A percentile compares a stretch with the other conserved stretches of the same genome.
Evolutionary conservation across 2,329 filamentous ascomycete genomes (phyloP).

Genomic region (Pleurostoma richardsiae): DNA sequence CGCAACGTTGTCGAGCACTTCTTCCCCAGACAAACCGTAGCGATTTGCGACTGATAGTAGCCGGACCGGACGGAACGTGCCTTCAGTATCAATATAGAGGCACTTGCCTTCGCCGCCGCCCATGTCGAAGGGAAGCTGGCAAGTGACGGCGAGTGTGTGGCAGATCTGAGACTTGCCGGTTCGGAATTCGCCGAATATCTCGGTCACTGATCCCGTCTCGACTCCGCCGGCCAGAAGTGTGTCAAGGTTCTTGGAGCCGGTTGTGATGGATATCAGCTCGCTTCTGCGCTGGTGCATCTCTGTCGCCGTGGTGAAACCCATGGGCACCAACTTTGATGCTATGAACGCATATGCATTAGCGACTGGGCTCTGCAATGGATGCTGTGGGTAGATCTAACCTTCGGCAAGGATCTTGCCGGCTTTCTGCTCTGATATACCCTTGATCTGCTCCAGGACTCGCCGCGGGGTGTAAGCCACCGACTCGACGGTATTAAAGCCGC

Average conservation of each 20-base stretch:
- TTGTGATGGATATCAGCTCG: constrained; percentile 96
- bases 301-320: constrained; percentile 98
- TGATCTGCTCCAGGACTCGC: constrained; percentile 85
- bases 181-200: constrained; percentile 96
- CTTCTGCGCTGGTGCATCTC: constrained; percentile 98
- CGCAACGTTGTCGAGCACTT: constrained; percentile 96
- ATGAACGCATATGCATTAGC: neutral
- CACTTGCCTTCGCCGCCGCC: constrained; percentile 98
- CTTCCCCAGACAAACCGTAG: constrained; percentile 91
- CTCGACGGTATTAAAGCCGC: constrained; percentile 92
- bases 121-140: constrained; percentile 97
- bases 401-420: constrained; percentile 86
- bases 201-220: constrained; percentile 95
- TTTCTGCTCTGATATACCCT: constrained; percentile 96
- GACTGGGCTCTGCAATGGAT: too few relatives aligned
- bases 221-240: constrained; percentile 90
- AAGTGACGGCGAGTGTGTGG: constrained; percentile 96
- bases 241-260: constrained; percentile 94
- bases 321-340: constrained; percentile 95
- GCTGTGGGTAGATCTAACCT: constrained; percentile 43
- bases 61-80: constrained; percentile 90
- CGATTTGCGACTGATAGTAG: constrained; percentile 88
- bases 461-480: constrained; percentile 88
- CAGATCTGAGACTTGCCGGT: constrained; percentile 99
- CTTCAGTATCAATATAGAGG: constrained; percentile 96